These are phyloP conservation scores for Leptographium lundbergii DNA, from an alignment of 2,329 filamentous ascomycete species.

Conservation along the genomic window DNA sequence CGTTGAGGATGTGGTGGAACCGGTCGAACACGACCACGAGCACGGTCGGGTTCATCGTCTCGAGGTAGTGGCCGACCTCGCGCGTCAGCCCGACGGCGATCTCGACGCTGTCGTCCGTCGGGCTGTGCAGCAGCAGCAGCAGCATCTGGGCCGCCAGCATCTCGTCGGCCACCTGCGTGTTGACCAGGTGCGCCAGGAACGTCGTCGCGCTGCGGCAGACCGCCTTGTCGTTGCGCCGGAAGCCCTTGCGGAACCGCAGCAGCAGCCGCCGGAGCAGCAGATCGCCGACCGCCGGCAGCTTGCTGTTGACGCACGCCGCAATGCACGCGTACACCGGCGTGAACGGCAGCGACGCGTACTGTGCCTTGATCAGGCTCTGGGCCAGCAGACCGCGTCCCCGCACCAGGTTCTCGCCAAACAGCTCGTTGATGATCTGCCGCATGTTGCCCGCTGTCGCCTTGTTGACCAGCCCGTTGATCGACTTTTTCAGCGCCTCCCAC, in stretches of 20 bases:
- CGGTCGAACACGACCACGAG: slow-evolving; percentile 88
- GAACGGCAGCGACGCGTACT: slow-evolving; percentile 89
- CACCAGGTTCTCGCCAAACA: slow-evolving; percentile 89
- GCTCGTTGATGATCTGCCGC: slow-evolving; percentile 90
- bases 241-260: slow-evolving; percentile 88
- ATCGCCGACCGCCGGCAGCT: slow-evolving; percentile 88
- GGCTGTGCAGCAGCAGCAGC: slow-evolving; percentile 82
- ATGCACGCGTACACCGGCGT: slow-evolving; percentile 94
- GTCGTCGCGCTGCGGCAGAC: slow-evolving; percentile 88
- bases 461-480: slow-evolving; percentile 97
- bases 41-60: slow-evolving; percentile 88
- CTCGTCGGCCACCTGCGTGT: slow-evolving; percentile 91
- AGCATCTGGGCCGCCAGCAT: slow-evolving; percentile 88
- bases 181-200: slow-evolving; percentile 89
- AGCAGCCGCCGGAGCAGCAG: slow-evolving; percentile 74
- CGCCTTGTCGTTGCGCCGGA: slow-evolving; percentile 92
- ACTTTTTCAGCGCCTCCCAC: slow-evolving; percentile 98
- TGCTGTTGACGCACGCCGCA: slow-evolving; percentile 94
- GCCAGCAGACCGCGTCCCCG: slow-evolving; percentile 88
- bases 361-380: slow-evolving; percentile 95
- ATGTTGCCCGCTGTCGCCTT: slow-evolving; percentile 98
- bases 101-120: slow-evolving; percentile 94
- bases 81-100: slow-evolving; percentile 89
- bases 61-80: slow-evolving; percentile 85
- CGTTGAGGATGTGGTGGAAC: slow-evolving; percentile 88